Evolutionary conservation across 2,329 filamentous ascomycete genomes (phyloP).

Genomic region (Thyridium curvatum): DNA sequence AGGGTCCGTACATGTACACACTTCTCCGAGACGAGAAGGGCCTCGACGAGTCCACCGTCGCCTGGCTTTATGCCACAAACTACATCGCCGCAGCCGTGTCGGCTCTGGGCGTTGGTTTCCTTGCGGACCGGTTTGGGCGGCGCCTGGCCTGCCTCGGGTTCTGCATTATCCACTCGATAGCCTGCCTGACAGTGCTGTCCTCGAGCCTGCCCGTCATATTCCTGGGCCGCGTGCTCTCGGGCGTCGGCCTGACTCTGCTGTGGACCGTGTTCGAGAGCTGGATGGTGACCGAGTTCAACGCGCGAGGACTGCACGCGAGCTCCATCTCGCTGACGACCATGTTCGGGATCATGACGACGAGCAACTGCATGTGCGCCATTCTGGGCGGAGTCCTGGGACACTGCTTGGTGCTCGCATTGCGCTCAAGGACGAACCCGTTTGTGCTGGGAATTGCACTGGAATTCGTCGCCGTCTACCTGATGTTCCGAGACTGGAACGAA

Average conservation of each 20-base stretch:
- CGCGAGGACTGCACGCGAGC: constrained; percentile 30
- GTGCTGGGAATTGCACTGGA: constrained; percentile 28
- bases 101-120: constrained; percentile 8
- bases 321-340: constrained; percentile 36
- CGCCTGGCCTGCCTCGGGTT: constrained; percentile 8
- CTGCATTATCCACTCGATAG: constrained; percentile 8
- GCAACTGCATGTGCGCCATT: constrained; percentile 48
- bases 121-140: constrained; percentile 11
- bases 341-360: constrained; percentile 42
- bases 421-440: constrained; percentile 44
- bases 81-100: constrained; percentile 11
- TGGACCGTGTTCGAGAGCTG: constrained; percentile 53
- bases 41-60: constrained; percentile 8
- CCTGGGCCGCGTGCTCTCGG: constrained; percentile 38
- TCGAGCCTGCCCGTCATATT: constrained; percentile 8
- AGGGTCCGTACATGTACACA: constrained; percentile 9
- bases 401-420: constrained; percentile 35
- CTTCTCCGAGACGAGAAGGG: constrained; percentile 11
- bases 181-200: constrained; percentile 8
- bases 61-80: constrained; percentile 8
- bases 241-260: constrained; percentile 44
- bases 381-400: constrained; percentile 41
- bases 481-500: constrained; percentile 18
- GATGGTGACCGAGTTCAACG: constrained; percentile 51
- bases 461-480: constrained; percentile 17